phyloP scores from a whole-genome alignment of 2,329 filamentous ascomycete species.

The Claviceps capensis region DNA sequence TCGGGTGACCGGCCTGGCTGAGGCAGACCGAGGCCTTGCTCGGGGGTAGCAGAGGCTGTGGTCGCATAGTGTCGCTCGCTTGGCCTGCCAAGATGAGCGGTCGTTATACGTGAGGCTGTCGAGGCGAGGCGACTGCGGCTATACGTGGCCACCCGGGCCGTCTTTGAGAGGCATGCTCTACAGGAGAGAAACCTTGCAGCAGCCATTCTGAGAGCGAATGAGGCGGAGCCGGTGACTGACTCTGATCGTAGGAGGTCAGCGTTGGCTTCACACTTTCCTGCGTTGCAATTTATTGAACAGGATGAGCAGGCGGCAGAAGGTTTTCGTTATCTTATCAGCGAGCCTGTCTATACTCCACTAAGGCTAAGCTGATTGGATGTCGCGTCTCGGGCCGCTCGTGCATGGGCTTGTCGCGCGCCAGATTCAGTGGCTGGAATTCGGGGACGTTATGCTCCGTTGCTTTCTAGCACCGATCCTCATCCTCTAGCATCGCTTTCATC shows the following conservation, averaged over 20 bases:
- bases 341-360: constrained; percentile 24
- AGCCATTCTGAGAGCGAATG: constrained; percentile 10
- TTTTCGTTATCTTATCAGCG: constrained; percentile 9
- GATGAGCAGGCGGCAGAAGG: not conserved
- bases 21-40: constrained; percentile 11
- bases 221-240: not conserved
- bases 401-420: not conserved
- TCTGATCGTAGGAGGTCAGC: not conserved
- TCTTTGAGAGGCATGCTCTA: constrained; percentile 15
- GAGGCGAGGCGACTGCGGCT: not conserved
- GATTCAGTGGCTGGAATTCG: not conserved
- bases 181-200: constrained; percentile 15
- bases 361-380: constrained; percentile 1
- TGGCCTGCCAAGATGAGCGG: constrained; percentile 5
- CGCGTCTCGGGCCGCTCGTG: not conserved
- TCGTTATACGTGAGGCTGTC: not conserved
- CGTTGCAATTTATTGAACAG: no score
- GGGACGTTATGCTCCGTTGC: no score
- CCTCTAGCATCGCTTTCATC: no score
- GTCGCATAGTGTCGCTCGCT: constrained; percentile 8
- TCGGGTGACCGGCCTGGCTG: constrained; percentile 10
- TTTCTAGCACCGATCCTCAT: no score
- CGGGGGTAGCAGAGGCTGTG: not conserved
- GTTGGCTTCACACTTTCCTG: no score
- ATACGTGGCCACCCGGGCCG: constrained; percentile 9